These are phyloP conservation scores for Penicillium turbatum DNA, from an alignment of 495 filamentous ascomycete genomes.

Conservation along the genomic window DNA sequence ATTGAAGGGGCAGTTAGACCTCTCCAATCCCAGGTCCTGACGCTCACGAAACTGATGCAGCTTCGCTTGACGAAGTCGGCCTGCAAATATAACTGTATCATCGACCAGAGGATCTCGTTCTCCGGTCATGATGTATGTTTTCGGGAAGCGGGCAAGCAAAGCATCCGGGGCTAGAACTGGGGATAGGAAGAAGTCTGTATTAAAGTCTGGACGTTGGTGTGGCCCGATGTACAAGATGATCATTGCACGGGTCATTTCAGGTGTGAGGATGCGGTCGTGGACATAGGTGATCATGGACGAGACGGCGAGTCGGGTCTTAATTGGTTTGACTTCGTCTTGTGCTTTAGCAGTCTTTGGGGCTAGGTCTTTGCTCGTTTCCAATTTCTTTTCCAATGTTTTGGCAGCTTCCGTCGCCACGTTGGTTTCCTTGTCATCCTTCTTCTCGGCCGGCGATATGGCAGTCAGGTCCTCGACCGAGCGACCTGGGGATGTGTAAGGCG, in stretches of 20 bases:
- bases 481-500: conserved; percentile 60
- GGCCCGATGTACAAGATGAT: conserved; percentile 97
- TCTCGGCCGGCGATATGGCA: conserved; percentile 18
- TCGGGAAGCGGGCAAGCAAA: conserved; percentile 78
- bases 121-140: conserved; percentile 88
- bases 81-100: conserved; percentile 93
- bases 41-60: conserved; percentile 59
- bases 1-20: conserved; percentile 54
- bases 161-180: conserved; percentile 85
- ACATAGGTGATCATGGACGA: conserved; percentile 98
- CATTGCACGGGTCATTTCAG: conserved; percentile 99
- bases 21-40: conserved; percentile 58
- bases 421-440: conserved; percentile 33
- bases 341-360: conserved; percentile 35
- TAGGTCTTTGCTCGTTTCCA: conserved; percentile 21
- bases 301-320: conserved; percentile 83
- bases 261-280: conserved; percentile 88
- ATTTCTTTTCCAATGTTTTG: conserved; percentile 26
- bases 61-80: conserved; percentile 78
- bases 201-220: conserved; percentile 86
- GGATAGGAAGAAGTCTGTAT: conserved; percentile 81
- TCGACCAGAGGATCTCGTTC: conserved; percentile 95
- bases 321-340: conserved; percentile 57
- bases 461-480: conserved; percentile 53
- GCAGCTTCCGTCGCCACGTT: conserved; percentile 25